These are phyloP conservation scores for Pseudonitzschia delicatissima DNA, from an alignment of 108 stramenopile genomes.

Conservation along the genomic window DNA sequence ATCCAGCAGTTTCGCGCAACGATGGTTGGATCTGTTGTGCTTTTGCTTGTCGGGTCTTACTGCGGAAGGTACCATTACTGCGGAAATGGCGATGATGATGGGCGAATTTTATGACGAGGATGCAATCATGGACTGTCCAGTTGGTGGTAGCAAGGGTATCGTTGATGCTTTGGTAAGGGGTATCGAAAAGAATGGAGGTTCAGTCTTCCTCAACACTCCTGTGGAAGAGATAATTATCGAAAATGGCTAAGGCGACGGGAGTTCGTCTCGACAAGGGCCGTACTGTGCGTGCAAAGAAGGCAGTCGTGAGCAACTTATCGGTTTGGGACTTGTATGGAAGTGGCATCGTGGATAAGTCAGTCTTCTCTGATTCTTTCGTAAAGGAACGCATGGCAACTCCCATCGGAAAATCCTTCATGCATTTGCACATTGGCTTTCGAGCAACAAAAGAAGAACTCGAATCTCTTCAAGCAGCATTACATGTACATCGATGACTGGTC, in stretches of 20 bases:
- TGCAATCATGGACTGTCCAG: slow-evolving; percentile 84
- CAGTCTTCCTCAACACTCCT: slow-evolving; percentile 49
- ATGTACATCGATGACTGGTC: slow-evolving; percentile 83
- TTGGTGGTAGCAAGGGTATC: slow-evolving; percentile 75
- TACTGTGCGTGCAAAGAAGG: slow-evolving; percentile 52
- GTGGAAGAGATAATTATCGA: slow-evolving; percentile 74
- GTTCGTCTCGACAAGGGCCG: slow-evolving; percentile 34
- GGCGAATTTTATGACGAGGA: slow-evolving; percentile 78
- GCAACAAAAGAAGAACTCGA: slow-evolving; percentile 58
- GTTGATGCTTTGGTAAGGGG: slow-evolving; percentile 87
- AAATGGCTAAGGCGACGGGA: slow-evolving; percentile 54
- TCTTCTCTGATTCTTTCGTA: slow-evolving; percentile 56
- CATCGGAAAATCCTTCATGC: slow-evolving; percentile 68
- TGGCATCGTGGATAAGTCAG: slow-evolving; percentile 49
- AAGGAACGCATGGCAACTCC: slow-evolving; percentile 52
- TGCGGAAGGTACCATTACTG: slow-evolving; percentile 81
- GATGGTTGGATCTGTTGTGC: slow-evolving; percentile 85
- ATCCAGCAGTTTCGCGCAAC: slow-evolving; percentile 63
- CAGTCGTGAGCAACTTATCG: slow-evolving; percentile 68
- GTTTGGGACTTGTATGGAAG: slow-evolving; percentile 68
- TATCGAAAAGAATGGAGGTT: slow-evolving; percentile 74
- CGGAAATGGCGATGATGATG: slow-evolving; percentile 94
- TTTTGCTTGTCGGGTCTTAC: slow-evolving; percentile 85
- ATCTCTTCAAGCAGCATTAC: slow-evolving; percentile 74
- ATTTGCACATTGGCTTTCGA: slow-evolving; percentile 82